phyloP scores from a whole-genome alignment of 495 filamentous ascomycete genomes.

The Penicillium pancosmium region DNA sequence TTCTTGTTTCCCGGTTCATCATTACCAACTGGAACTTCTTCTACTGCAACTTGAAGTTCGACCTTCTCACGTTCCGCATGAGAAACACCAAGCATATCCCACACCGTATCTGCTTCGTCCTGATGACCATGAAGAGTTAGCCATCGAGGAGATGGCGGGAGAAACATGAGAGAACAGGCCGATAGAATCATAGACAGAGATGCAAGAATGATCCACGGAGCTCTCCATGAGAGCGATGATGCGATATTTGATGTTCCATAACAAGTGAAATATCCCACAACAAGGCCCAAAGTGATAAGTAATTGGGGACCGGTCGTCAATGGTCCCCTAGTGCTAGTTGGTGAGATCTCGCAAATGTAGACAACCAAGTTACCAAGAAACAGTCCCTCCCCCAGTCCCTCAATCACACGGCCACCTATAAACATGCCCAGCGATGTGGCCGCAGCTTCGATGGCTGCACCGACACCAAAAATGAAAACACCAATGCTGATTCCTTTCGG shows the following conservation, averaged over 20 bases:
- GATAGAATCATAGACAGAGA: slow-evolving; percentile 43
- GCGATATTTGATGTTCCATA: slow-evolving; percentile 56
- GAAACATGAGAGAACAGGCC: slow-evolving; percentile 35
- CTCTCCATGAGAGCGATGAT: slow-evolving; percentile 60
- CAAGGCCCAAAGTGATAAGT: slow-evolving; percentile 53
- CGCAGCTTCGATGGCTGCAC: slow-evolving; percentile 53
- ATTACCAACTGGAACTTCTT: not conserved
- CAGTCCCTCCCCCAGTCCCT: slow-evolving; percentile 62
- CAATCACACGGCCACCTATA: slow-evolving; percentile 55
- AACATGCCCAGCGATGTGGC: slow-evolving; percentile 55
- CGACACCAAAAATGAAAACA: slow-evolving; percentile 55
- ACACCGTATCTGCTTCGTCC: slow-evolving; percentile 35
- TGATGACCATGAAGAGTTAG: slow-evolving; percentile 42
- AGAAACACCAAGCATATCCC: slow-evolving; percentile 52
- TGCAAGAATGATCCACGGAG: slow-evolving; percentile 53
- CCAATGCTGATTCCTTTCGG: slow-evolving; percentile 56
- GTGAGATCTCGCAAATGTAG: slow-evolving; percentile 64
- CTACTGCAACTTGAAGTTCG: slow-evolving; percentile 21
- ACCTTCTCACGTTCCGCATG: slow-evolving; percentile 55
- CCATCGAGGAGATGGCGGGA: slow-evolving; percentile 55
- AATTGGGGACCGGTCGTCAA: slow-evolving; percentile 60
- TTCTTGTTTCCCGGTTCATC: not conserved
- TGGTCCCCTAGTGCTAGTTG: slow-evolving; percentile 50
- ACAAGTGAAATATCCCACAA: slow-evolving; percentile 62
- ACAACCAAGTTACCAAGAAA: slow-evolving; percentile 60